Evolutionary conservation across 176 grass and related monocot species (phyloP).

Genomic region (Echinochloa phyllopogon): DNA sequence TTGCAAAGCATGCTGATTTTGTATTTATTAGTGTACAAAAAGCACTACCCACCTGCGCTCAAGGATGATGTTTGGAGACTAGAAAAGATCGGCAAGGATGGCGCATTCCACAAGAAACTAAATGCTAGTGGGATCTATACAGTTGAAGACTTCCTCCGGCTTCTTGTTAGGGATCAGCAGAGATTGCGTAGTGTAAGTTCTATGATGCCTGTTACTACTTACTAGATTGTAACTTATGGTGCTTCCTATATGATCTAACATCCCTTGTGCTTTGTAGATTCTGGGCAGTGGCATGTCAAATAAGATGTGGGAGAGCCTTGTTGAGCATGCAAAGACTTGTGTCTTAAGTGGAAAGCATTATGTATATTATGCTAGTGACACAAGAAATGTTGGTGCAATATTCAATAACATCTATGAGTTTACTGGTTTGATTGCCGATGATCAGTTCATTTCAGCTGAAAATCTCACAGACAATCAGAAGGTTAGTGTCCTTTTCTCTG

Average conservation of each 20-base stretch:
- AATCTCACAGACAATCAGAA: conserved; percentile 80
- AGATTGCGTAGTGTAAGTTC: conserved; percentile 71
- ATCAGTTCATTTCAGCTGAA: conserved; percentile 84
- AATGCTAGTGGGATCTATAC: conserved; percentile 65
- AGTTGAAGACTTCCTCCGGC: conserved; percentile 93
- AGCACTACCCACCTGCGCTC: conserved; percentile 85
- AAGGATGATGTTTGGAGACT: conserved; percentile 98
- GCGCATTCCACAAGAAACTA: conserved; percentile 91
- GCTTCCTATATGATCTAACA: conserved; percentile 38
- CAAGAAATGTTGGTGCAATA: conserved; percentile 76
- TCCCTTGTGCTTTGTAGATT: conserved; percentile 56
- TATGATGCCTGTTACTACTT: conserved; percentile 31
- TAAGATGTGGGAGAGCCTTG: conserved; percentile 97
- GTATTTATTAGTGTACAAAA: conserved; percentile 87
- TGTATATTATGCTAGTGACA: conserved; percentile 70
- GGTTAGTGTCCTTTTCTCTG: conserved; percentile 50
- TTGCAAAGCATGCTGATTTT: conserved; percentile 33
- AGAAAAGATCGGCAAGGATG: conserved; percentile 93
- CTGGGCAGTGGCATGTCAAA: conserved; percentile 90
- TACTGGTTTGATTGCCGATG: conserved; percentile 76
- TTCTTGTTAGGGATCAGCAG: conserved; percentile 90
- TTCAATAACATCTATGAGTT: conserved; percentile 98
- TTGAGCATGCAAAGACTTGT: conserved; percentile 96
- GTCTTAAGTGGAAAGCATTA: conserved; percentile 87
- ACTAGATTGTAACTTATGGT: conserved; percentile 31